phyloP scores from a whole-genome alignment of 495 filamentous ascomycete species.

The Amphirosellinia nigrospora region DNA sequence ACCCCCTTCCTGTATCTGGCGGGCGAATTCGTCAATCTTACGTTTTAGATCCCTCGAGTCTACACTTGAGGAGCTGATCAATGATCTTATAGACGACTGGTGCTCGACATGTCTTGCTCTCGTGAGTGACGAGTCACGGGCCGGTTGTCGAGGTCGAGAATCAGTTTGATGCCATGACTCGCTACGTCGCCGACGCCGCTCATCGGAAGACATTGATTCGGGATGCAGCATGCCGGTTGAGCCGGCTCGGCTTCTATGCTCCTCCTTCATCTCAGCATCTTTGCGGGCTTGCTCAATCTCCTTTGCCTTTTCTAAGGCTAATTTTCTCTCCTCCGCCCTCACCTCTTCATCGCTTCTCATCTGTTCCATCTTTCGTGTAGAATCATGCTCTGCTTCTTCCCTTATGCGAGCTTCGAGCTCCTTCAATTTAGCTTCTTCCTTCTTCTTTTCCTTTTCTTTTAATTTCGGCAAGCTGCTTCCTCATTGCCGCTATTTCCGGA shows the following conservation, averaged over 20 bases:
- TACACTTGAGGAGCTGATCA: constrained; percentile 77
- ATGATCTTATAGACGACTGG: constrained; percentile 81
- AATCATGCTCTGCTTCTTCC: too few relatives aligned
- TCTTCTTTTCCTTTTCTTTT: too few relatives aligned
- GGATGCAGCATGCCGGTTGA: constrained; percentile 40
- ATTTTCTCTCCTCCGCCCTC: too few relatives aligned
- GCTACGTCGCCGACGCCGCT: constrained; percentile 38
- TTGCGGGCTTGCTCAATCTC: too few relatives aligned
- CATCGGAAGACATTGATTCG: constrained; percentile 35
- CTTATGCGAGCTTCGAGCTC: too few relatives aligned
- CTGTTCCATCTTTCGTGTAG: too few relatives aligned
- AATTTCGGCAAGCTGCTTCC: too few relatives aligned
- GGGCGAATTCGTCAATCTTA: constrained; percentile 78
- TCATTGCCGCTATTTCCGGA: too few relatives aligned
- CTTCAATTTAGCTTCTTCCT: too few relatives aligned
- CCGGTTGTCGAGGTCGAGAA: constrained; percentile 43
- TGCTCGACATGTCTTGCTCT: constrained; percentile 72
- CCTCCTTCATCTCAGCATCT: too few relatives aligned
- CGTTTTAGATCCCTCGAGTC: constrained; percentile 73
- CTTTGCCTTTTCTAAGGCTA: too few relatives aligned
- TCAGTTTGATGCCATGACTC: constrained; percentile 39
- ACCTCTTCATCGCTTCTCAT: too few relatives aligned
- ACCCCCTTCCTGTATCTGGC: constrained; percentile 88
- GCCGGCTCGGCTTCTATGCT: constrained; percentile 38
- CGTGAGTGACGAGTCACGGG: constrained; percentile 41